Conservation (phyloP, 2,329 filamentous ascomycete species). For the Scedosporium aurantiacum region DNA sequence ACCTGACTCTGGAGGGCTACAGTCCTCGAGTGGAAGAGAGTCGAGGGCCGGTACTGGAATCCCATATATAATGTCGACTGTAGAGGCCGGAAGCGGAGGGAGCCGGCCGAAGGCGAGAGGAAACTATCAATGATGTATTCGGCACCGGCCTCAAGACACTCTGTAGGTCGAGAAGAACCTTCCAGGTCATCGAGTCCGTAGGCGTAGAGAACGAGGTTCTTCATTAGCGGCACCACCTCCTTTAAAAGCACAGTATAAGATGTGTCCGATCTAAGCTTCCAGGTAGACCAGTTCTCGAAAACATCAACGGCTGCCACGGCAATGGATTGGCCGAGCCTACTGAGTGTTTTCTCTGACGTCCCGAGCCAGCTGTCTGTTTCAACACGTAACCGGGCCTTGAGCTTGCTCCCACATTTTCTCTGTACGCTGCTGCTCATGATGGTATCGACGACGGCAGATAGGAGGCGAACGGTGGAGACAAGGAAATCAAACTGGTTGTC, state of each 20-base stretch:
- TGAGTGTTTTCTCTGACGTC: slow-evolving; percentile 67
- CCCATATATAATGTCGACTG: slow-evolving; percentile 54
- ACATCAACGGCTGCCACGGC: slow-evolving; percentile 69
- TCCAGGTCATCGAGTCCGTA: slow-evolving; percentile 61
- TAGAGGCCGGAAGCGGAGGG: slow-evolving; percentile 67
- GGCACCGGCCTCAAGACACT: slow-evolving; percentile 60
- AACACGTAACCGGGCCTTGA: slow-evolving; percentile 31
- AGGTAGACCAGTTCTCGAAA: slow-evolving; percentile 74
- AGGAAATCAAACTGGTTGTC: slow-evolving; percentile 69
- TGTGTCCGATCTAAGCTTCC: slow-evolving; percentile 63
- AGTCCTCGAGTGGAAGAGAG: slow-evolving; percentile 45
- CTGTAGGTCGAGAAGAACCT: slow-evolving; percentile 35
- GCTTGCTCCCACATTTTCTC: slow-evolving; percentile 46
- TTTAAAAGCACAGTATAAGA: slow-evolving; percentile 60
- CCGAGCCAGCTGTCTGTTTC: slow-evolving; percentile 51
- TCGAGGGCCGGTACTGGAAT: slow-evolving; percentile 35
- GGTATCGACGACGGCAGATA: slow-evolving; percentile 65
- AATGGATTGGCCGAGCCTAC: slow-evolving; percentile 59
- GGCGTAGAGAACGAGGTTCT: slow-evolving; percentile 58
- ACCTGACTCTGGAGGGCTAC: slow-evolving; percentile 52
- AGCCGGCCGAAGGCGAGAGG: slow-evolving; percentile 55
- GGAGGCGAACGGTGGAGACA: slow-evolving; percentile 60
- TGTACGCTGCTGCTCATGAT: slow-evolving; percentile 58
- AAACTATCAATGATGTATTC: slow-evolving; percentile 68
- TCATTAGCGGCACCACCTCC: slow-evolving; percentile 57